A percentile compares a stretch with the other conserved stretches of the same genome.
Conservation (phyloP, 2,329 filamentous ascomycete species). For the Fusarium gaditjirri region DNA sequence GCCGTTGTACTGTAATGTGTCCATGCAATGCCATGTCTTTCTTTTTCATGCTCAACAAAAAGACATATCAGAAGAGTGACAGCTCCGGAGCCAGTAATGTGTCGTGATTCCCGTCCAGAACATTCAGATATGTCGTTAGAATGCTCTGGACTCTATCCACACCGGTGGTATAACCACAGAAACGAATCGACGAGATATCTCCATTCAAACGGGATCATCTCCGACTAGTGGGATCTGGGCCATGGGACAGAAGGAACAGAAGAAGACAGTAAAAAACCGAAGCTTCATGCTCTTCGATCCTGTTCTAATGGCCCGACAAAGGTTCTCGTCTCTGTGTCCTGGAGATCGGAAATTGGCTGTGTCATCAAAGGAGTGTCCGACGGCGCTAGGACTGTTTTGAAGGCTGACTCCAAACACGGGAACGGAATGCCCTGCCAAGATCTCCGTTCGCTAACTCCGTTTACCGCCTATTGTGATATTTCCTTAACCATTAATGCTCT, state of each 20-base stretch:
- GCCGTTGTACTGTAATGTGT: slow-evolving; percentile 3
- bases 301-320: background rate
- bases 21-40: slow-evolving; percentile 7
- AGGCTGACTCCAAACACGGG: slow-evolving; percentile 24
- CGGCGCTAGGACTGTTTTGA: slow-evolving; percentile 26
- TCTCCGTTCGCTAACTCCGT: slow-evolving; percentile 19
- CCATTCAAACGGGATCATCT: slow-evolving; percentile 1
- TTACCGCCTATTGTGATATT: slow-evolving; percentile 2
- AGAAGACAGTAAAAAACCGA: slow-evolving; percentile 19
- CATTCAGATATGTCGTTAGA: slow-evolving; percentile 1
- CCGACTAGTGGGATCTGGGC: background rate
- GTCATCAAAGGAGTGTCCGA: slow-evolving; percentile 43
- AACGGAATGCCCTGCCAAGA: slow-evolving; percentile 19
- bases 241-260: background rate
- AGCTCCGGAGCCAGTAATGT: background rate
- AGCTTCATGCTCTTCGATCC: slow-evolving; percentile 4
- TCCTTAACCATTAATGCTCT: background rate
- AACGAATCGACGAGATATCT: slow-evolving; percentile 4
- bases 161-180: background rate
- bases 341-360: slow-evolving; percentile 43
- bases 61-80: background rate
- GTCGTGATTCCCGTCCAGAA: background rate
- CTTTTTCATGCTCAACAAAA: slow-evolving; percentile 4
- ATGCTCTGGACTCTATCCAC: background rate
- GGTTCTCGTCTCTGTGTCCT: slow-evolving; percentile 12